A percentile compares a stretch with the other conserved stretches of the same genome.
phyloP scores from a whole-genome alignment of 2,329 filamentous ascomycete species.

The Tolypocladium pustulatum region DNA sequence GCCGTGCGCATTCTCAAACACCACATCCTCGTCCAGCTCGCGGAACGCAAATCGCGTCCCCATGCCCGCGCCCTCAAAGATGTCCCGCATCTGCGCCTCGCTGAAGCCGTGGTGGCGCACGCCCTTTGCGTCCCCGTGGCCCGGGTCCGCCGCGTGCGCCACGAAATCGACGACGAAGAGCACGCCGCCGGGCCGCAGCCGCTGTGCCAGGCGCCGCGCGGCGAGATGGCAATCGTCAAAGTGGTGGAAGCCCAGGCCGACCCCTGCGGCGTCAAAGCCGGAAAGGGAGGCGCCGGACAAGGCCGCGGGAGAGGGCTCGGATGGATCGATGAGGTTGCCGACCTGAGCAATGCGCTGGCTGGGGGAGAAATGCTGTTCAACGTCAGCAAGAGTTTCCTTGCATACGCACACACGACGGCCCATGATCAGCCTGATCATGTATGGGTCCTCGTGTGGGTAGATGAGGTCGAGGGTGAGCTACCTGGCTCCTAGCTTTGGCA shows the following conservation, averaged over 20 bases:
- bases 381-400: background rate
- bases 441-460: background rate
- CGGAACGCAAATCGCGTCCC: slow-evolving; percentile 46
- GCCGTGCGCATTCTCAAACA: slow-evolving; percentile 24
- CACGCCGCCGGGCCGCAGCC: slow-evolving; percentile 55
- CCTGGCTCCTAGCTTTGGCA: slow-evolving; percentile 42
- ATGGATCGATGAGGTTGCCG: slow-evolving; percentile 44
- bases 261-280: slow-evolving; percentile 57
- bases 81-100: slow-evolving; percentile 42
- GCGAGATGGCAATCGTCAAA: slow-evolving; percentile 54
- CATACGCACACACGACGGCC: background rate
- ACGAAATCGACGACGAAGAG: slow-evolving; percentile 60
- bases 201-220: slow-evolving; percentile 45
- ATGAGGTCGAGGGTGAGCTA: slow-evolving; percentile 12
- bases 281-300: slow-evolving; percentile 53
- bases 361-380: slow-evolving; percentile 31
- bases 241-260: slow-evolving; percentile 57
- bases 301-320: slow-evolving; percentile 36
- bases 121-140: slow-evolving; percentile 27
- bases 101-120: slow-evolving; percentile 59
- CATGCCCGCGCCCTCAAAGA: slow-evolving; percentile 55
- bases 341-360: slow-evolving; percentile 45
- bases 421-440: background rate
- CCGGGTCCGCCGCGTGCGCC: slow-evolving; percentile 31
- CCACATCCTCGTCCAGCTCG: slow-evolving; percentile 38